Conservation (phyloP, 345 rosid genomes). For the Salix udensis region DNA sequence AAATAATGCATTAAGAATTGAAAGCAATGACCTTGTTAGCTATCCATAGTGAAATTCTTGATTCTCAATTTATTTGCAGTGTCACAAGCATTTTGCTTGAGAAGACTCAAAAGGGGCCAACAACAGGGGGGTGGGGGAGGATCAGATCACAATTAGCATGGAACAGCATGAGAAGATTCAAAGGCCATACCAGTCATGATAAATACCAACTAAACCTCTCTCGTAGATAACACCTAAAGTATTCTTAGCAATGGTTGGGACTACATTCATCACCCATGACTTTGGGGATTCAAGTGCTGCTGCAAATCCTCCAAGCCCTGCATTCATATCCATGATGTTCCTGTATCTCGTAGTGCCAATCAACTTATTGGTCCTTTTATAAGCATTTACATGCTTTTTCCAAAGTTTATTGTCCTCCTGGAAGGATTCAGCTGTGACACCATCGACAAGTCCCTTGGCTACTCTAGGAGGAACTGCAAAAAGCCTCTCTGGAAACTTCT, state of each 20-base stretch:
- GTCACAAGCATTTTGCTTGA: background rate
- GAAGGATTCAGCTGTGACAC: slow-evolving; percentile 53
- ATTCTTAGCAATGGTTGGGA: slow-evolving; percentile 70
- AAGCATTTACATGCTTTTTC: slow-evolving; percentile 67
- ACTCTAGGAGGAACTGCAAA: slow-evolving; percentile 73
- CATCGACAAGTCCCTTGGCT: slow-evolving; percentile 54
- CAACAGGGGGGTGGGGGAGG: background rate
- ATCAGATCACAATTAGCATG: background rate
- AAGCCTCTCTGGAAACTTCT: slow-evolving; percentile 89
- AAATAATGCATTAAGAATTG: slow-evolving; percentile 11
- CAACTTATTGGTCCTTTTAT: slow-evolving; percentile 66
- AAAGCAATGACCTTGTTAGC: background rate
- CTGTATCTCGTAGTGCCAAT: slow-evolving; percentile 78
- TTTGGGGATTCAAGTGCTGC: slow-evolving; percentile 87
- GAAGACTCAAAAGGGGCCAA: background rate
- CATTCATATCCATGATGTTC: slow-evolving; percentile 95
- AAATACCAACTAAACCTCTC: slow-evolving; percentile 87
- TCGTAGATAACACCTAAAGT: slow-evolving; percentile 82
- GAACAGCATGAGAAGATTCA: background rate
- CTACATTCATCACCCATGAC: slow-evolving; percentile 96
- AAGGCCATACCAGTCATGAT: slow-evolving; percentile 80
- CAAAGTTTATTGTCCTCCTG: slow-evolving; percentile 63
- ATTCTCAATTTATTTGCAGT: background rate
- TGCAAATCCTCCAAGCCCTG: slow-evolving; percentile 90
- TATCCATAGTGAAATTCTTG: background rate